Evolutionary conservation across 2,329 filamentous ascomycete species (phyloP).

Genomic region (Aspergillus texensis): DNA sequence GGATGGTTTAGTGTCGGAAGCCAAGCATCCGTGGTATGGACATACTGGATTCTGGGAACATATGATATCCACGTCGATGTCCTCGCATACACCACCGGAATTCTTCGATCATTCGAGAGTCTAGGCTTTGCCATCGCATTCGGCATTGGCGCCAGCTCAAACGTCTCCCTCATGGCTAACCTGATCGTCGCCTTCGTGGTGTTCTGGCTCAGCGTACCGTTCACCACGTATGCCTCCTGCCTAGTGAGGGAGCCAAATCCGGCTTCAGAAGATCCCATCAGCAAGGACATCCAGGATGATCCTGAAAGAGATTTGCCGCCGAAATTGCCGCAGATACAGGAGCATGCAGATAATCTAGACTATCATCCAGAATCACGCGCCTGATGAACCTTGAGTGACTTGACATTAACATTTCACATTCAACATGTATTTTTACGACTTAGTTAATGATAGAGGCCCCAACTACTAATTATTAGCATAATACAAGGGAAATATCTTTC

Average conservation of each 20-base stretch:
- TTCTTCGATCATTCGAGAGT: neutral
- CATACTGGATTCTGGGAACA: slow-evolving; percentile 3
- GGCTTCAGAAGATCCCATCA: neutral
- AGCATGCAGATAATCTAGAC: neutral
- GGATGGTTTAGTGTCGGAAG: neutral
- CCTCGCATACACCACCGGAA: neutral
- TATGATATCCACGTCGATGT: slow-evolving; percentile 3
- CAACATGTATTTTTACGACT: neutral
- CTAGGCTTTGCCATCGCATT: slow-evolving; percentile 1
- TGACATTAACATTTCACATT: neutral
- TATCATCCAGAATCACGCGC: neutral
- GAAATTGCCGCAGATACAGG: neutral
- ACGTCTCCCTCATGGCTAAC: slow-evolving; percentile 3
- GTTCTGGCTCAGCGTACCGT: slow-evolving; percentile 1
- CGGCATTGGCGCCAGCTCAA: neutral
- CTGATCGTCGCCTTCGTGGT: neutral
- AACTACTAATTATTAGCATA: neutral
- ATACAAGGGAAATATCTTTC: no score
- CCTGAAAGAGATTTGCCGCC: neutral
- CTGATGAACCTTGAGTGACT: neutral
- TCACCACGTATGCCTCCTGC: neutral
- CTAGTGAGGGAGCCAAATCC: neutral
- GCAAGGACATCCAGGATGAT: neutral
- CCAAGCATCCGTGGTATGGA: neutral
- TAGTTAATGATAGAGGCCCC: neutral